These are phyloP conservation scores for Moelleriella libera DNA, from an alignment of 2,329 filamentous ascomycete genomes.

Conservation along the genomic window DNA sequence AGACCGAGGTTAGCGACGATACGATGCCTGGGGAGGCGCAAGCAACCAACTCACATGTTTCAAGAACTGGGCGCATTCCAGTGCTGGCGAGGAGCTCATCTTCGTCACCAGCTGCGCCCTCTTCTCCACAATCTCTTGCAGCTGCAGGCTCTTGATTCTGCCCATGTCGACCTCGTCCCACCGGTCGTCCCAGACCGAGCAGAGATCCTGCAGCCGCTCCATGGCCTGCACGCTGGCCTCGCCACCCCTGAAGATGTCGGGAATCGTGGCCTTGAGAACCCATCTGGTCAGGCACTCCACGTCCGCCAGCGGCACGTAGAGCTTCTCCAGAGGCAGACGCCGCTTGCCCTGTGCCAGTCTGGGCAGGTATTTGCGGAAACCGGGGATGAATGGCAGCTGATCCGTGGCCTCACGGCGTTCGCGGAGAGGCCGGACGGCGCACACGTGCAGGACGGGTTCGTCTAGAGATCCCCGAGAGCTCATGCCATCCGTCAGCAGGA, in stretches of 20 bases:
- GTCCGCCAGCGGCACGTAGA: slow-evolving; percentile 59
- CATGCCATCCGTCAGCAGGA: slow-evolving; percentile 64
- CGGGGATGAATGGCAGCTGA: slow-evolving; percentile 66
- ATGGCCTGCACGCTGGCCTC: slow-evolving; percentile 41
- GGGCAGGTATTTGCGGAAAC: slow-evolving; percentile 54
- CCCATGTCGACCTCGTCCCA: slow-evolving; percentile 80
- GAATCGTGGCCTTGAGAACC: slow-evolving; percentile 41
- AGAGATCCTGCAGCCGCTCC: slow-evolving; percentile 54
- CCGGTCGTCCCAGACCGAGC: slow-evolving; percentile 57
- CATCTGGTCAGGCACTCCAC: slow-evolving; percentile 75
- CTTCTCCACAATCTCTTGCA: slow-evolving; percentile 67
- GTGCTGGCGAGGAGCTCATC: slow-evolving; percentile 50
- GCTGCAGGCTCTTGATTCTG: slow-evolving; percentile 66
- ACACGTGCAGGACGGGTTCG: slow-evolving; percentile 58
- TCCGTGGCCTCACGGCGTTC: slow-evolving; percentile 68
- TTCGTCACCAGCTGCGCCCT: slow-evolving; percentile 47
- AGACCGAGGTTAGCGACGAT: background rate
- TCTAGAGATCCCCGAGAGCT: slow-evolving; percentile 41
- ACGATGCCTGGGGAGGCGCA: background rate
- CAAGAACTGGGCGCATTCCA: slow-evolving; percentile 63
- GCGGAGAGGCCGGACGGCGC: slow-evolving; percentile 59
- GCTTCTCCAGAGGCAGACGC: slow-evolving; percentile 53
- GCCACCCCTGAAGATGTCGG: slow-evolving; percentile 41
- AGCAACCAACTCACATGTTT: slow-evolving; percentile 57
- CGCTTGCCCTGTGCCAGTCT: slow-evolving; percentile 50